Percentiles rank a stretch among this genome's conserved stretches.
These are phyloP conservation scores for Malus hybrid DNA, from an alignment of 331 rosid species.

Conservation along the genomic window DNA sequence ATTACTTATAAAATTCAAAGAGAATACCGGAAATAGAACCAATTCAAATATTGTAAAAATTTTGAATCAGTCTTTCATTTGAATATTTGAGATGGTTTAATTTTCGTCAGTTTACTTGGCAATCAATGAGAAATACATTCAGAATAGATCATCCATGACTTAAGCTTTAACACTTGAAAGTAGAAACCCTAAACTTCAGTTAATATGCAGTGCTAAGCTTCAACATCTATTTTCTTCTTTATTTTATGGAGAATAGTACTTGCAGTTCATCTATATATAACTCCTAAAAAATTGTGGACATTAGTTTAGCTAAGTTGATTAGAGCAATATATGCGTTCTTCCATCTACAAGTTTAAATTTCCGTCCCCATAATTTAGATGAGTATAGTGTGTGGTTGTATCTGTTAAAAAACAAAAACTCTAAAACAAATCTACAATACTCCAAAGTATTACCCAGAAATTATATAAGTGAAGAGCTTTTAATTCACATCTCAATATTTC, in stretches of 20 bases:
- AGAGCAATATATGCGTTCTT: too few species aligned
- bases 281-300: too few species aligned
- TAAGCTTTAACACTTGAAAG: background rate
- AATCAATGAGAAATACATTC: background rate
- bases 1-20: background rate
- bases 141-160: background rate
- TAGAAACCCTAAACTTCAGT: background rate
- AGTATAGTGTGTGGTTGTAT: too few species aligned
- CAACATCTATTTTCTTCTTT: background rate
- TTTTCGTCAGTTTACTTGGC: background rate
- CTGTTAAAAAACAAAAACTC: too few species aligned
- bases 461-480: too few species aligned
- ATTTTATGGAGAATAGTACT: background rate
- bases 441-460: too few species aligned
- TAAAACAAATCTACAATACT: too few species aligned
- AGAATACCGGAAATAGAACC: background rate
- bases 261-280: background rate
- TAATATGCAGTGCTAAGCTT: background rate
- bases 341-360: too few species aligned
- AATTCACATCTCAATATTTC: too few species aligned
- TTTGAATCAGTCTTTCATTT: background rate
- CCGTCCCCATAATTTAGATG: too few species aligned
- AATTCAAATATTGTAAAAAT: background rate
- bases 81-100: background rate
- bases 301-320: too few species aligned